A percentile compares a stretch with the other conserved stretches of the same genome.
These are phyloP conservation scores for Exophiala lecanii-corni DNA, from an alignment of 2,329 filamentous ascomycete genomes.

Conservation along the genomic window DNA sequence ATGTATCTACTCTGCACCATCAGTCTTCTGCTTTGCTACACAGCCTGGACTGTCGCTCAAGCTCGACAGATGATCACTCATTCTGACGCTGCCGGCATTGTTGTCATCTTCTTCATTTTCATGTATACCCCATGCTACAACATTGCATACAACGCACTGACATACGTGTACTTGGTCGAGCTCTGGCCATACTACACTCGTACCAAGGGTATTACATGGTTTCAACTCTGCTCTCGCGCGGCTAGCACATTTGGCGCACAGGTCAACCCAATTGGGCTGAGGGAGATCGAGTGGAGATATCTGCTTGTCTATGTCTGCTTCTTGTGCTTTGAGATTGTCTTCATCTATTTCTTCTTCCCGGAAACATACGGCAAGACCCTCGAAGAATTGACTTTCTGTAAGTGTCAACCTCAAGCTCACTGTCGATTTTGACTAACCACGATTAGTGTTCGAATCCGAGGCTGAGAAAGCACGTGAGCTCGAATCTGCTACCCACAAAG, in stretches of 20 bases:
- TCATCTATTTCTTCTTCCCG: slow-evolving; percentile 43
- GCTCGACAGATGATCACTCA: slow-evolving; percentile 34
- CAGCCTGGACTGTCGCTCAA: slow-evolving; percentile 50
- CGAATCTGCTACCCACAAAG: slow-evolving; percentile 6
- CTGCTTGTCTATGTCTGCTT: slow-evolving; percentile 41
- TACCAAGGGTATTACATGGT: slow-evolving; percentile 55
- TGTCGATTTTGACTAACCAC: neutral
- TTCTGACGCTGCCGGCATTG: slow-evolving; percentile 34
- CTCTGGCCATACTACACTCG: slow-evolving; percentile 55
- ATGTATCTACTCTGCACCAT: slow-evolving; percentile 47
- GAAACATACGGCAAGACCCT: slow-evolving; percentile 39
- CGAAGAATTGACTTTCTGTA: slow-evolving; percentile 42
- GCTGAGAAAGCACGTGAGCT: slow-evolving; percentile 5
- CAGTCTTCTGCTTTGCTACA: slow-evolving; percentile 50
- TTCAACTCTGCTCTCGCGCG: slow-evolving; percentile 46
- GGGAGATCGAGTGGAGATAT: slow-evolving; percentile 40
- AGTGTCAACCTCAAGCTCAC: neutral
- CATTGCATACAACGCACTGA: slow-evolving; percentile 61
- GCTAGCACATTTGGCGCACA: slow-evolving; percentile 39
- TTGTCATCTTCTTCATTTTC: slow-evolving; percentile 55
- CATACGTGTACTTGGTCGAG: slow-evolving; percentile 58
- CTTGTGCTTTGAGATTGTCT: slow-evolving; percentile 37
- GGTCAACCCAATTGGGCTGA: slow-evolving; percentile 43
- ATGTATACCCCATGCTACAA: slow-evolving; percentile 59
- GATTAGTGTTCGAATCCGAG: slow-evolving; percentile 7